These are phyloP conservation scores for Phyllosticta citribraziliensis DNA, from an alignment of 2,329 filamentous ascomycete genomes.

Conservation along the genomic window DNA sequence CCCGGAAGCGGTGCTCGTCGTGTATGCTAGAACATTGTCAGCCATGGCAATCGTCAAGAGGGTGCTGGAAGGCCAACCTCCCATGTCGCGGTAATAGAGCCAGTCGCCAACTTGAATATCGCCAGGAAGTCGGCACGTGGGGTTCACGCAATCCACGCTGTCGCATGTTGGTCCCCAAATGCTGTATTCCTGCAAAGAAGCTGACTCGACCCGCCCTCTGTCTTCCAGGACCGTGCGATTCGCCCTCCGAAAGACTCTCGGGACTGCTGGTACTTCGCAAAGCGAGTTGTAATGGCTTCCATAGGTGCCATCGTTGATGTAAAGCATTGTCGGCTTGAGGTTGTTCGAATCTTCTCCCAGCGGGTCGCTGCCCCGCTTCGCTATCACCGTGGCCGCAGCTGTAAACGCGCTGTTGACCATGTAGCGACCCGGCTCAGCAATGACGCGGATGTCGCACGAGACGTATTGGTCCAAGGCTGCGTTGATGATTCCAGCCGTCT, in stretches of 20 bases:
- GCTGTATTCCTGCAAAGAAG: conserved; percentile 47
- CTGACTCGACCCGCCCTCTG: conserved; percentile 23
- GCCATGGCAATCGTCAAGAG: background rate
- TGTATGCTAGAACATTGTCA: conserved; percentile 52
- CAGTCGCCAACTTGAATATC: conserved; percentile 81
- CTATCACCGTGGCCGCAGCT: conserved; percentile 83
- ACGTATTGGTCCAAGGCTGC: conserved; percentile 73
- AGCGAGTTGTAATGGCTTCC: conserved; percentile 96
- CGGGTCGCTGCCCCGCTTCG: conserved; percentile 74
- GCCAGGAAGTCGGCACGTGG: conserved; percentile 62
- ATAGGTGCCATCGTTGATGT: conserved; percentile 89
- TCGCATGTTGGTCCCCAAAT: conserved; percentile 95
- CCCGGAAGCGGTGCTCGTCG: conserved; percentile 83
- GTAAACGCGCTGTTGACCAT: conserved; percentile 85
- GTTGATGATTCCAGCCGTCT: conserved; percentile 24
- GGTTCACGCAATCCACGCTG: conserved; percentile 81
- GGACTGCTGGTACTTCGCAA: conserved; percentile 80
- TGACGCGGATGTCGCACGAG: conserved; percentile 61
- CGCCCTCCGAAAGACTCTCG: conserved; percentile 59
- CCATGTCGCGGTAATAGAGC: conserved; percentile 95
- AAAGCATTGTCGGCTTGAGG: conserved; percentile 72
- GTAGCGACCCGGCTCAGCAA: conserved; percentile 87
- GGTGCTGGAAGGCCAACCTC: conserved; percentile 25
- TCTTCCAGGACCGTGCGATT: conserved; percentile 49
- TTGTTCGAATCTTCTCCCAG: conserved; percentile 41